Base-by-base conservation (phyloP, 78 protist species). In the Tieghemostelium lacteum region DNA sequence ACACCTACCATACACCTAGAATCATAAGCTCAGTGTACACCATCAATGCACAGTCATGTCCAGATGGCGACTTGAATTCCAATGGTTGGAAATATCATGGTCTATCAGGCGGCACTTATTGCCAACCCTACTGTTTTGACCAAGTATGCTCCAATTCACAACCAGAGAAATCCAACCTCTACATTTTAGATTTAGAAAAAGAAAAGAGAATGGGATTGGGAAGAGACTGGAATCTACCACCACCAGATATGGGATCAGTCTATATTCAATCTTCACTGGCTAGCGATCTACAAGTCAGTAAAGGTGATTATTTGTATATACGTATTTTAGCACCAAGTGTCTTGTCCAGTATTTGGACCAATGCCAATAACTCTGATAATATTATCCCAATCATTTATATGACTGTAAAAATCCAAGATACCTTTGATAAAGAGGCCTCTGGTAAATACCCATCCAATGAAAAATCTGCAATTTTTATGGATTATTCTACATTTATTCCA, bases 151-250 rank as follows among this genome's bases (percentile, higher is more conserved):
- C 26, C 17, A 3, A 29, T 0, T 50, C 86, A 1, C 26, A 20
- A 0, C 10, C 91, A 8, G 31, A 24, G 0, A 62, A 55, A 55
- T 33, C 60, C 8, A 14, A 34, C 3, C 36, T 92, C 34, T 75
- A 37, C 28, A 65, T 61, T 8, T 58, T 93, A 19, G 93, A 93
- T 29, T 54, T 57, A 8, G 19, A 61, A 22, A 40, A 52, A 36
- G 95, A 93, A 63, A 66, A 86, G 28, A n/a, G 91, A 20, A 93
- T 93, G 93, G 80, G 75, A 2, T 29, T 93, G 28, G 95, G 95
- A 20, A n/a, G 93, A 22, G 75, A 69, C 12, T 93, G 93, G 92
- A 36, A 3, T 2, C 1, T 6, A 10, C 31, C 36, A 6, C 8
- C 74, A 14, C 73, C 85, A 16, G 20, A 17, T 16, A 19, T 40